Percentiles rank a stretch among this genome's conserved stretches.
phyloP scores from a whole-genome alignment of 768 basidiomycete genomes.

The Saitozyma podzolica region DNA sequence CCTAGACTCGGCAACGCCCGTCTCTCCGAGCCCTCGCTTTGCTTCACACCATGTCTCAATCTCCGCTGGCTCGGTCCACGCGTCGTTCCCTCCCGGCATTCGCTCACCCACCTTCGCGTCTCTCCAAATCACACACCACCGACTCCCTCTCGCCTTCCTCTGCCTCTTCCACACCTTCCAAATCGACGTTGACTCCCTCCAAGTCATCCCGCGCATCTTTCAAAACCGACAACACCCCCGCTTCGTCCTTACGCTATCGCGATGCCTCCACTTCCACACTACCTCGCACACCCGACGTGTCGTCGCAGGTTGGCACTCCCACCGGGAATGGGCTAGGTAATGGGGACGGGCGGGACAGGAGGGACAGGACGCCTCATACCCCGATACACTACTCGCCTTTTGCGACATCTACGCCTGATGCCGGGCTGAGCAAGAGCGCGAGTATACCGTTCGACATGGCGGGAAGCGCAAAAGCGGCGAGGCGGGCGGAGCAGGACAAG shows the following conservation, averaged over 20 bases:
- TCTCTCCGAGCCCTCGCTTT: not conserved
- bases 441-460: conserved; percentile 50
- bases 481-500: conserved; percentile 18
- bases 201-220: too few species aligned
- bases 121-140: not conserved
- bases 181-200: too few species aligned
- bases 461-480: conserved; percentile 30
- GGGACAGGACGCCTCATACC: conserved; percentile 19
- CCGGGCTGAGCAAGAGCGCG: conserved; percentile 30
- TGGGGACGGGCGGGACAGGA: not conserved
- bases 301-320: too few species aligned
- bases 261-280: too few species aligned
- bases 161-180: too few species aligned
- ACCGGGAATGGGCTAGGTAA: too few species aligned
- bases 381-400: conserved; percentile 42
- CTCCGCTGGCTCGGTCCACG: conserved; percentile 36
- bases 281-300: too few species aligned
- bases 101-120: conserved; percentile 33
- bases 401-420: conserved; percentile 38
- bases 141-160: not conserved
- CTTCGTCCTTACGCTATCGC: too few species aligned
- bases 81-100: conserved; percentile 33
- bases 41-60: conserved; percentile 36
- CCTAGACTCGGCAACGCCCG: not conserved
- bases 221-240: too few species aligned